Evolutionary conservation across 352 stramenopile genomes (phyloP), one percentile per base, ranked within the genome.

Genomic region (Globisporangium barbulae): DNA sequence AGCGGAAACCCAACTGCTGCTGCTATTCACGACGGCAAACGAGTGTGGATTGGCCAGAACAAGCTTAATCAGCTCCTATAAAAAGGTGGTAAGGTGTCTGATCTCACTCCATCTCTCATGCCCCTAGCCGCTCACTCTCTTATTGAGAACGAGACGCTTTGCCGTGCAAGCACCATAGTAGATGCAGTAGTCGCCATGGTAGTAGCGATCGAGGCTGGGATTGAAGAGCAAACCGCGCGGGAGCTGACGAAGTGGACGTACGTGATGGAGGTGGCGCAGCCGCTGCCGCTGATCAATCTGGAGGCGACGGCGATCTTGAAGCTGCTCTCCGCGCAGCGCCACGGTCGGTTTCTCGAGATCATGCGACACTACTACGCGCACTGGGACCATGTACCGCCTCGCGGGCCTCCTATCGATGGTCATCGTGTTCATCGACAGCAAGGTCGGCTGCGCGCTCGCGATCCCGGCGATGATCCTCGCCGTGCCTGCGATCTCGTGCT

Each of bases 261-360:
- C 33, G 59, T 59, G 22, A 53, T 64, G 48, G 47, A 58, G 37
- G 47, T 31, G 17, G 47, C 47, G 33, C 15, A 64, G 41, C 17
- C 48, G 10, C 47, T 64, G 35, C 47, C 59, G 12, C 5, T 37
- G 5, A 64, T 64, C 47, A 39, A 64, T 22, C 22, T 64, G 47
- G 47, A 57, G 21, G 37, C 39, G 21, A 52, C 59, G 21, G 2
- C 22, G 3, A 22, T 35, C 15, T 48, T 47, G 31, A 62, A 52
- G 5, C 17, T 56, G 8, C 35, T 64, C 2, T 50, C 58, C 0
- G 2, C 45, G 7, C 19, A 30, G 30, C 31, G 30, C 15, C 47
- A 64, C 33, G 33, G 13, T 5, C 33, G 17, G 12, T 57, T 64
- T 31, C 50, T 64, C 17, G 10, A 64, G 39, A 33, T 41, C 3